Evolutionary conservation across 495 filamentous ascomycete genomes (phyloP).

Genomic region (Aspergillus sclerotioniger): DNA sequence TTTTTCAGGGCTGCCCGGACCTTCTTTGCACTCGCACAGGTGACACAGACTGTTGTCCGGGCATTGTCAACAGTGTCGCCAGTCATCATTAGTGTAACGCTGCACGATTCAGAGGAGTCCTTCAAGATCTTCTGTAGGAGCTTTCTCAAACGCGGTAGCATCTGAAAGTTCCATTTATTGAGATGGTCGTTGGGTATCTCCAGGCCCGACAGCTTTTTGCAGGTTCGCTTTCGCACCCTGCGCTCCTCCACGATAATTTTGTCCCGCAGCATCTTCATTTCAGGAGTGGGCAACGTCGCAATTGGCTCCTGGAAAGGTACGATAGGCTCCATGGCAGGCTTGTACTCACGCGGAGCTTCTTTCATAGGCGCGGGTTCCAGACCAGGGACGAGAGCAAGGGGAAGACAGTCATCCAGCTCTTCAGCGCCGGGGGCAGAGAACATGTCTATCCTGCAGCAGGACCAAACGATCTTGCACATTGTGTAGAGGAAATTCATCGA

Average conservation of each 20-base stretch:
- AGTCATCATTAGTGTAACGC: slow-evolving; percentile 71
- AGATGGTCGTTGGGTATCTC: slow-evolving; percentile 60
- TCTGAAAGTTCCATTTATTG: slow-evolving; percentile 66
- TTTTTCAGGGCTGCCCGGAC: slow-evolving; percentile 70
- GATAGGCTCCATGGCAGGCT: slow-evolving; percentile 14
- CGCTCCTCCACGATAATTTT: slow-evolving; percentile 29
- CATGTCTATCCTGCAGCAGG: slow-evolving; percentile 46
- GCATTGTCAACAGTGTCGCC: slow-evolving; percentile 64
- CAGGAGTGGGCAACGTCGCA: slow-evolving; percentile 20
- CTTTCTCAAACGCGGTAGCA: slow-evolving; percentile 70
- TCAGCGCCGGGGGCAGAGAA: slow-evolving; percentile 43
- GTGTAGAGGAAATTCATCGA: slow-evolving; percentile 51
- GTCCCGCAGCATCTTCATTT: slow-evolving; percentile 27
- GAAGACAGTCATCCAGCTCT: slow-evolving; percentile 46
- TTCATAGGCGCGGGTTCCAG: slow-evolving; percentile 31
- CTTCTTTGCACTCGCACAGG: slow-evolving; percentile 69
- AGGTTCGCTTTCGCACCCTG: slow-evolving; percentile 40
- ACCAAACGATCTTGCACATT: slow-evolving; percentile 44
- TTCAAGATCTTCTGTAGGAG: slow-evolving; percentile 64
- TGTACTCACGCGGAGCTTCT: slow-evolving; percentile 23
- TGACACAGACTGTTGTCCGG: slow-evolving; percentile 71
- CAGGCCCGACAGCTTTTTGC: slow-evolving; percentile 43
- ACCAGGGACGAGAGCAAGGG: slow-evolving; percentile 42
- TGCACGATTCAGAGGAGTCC: slow-evolving; percentile 63
- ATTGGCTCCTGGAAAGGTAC: slow-evolving; percentile 25